Evolutionary conservation across 1,284 basidiomycete genomes (phyloP).

Genomic region (Coniferiporia sulphurascens): DNA sequence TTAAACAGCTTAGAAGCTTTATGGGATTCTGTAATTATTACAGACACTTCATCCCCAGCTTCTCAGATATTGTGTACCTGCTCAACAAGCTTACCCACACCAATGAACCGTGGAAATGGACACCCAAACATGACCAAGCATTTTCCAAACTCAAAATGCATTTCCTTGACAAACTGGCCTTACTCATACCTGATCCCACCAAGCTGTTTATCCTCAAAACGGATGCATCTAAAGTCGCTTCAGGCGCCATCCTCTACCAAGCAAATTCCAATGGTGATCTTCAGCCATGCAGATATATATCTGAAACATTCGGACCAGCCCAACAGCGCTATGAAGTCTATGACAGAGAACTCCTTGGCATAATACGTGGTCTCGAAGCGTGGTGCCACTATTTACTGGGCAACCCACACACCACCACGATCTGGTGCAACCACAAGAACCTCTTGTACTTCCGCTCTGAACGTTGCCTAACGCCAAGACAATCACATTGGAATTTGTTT

Average conservation of each 20-base stretch:
- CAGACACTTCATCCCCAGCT: background rate
- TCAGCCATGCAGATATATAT: background rate
- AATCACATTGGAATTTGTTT: conserved; percentile 37
- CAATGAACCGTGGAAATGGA: background rate
- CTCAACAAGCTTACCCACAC: background rate
- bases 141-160: background rate
- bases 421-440: conserved; percentile 1
- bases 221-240: background rate
- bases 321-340: background rate
- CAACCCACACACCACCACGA: background rate
- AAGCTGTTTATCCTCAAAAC: background rate
- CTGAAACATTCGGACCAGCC: background rate
- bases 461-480: conserved; percentile 12
- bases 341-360: background rate
- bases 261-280: background rate
- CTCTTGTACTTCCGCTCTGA: background rate
- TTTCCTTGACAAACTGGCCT: background rate
- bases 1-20: background rate
- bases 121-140: too few relatives aligned
- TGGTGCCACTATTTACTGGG: background rate
- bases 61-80: background rate
- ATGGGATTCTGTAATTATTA: background rate
- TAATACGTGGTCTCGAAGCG: background rate
- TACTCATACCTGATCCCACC: background rate
- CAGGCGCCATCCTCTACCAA: background rate